A percentile compares a stretch with the other conserved stretches of the same genome.
Conservation (phyloP, 2,329 filamentous ascomycete genomes). For the Neofusicoccum laricinum region DNA sequence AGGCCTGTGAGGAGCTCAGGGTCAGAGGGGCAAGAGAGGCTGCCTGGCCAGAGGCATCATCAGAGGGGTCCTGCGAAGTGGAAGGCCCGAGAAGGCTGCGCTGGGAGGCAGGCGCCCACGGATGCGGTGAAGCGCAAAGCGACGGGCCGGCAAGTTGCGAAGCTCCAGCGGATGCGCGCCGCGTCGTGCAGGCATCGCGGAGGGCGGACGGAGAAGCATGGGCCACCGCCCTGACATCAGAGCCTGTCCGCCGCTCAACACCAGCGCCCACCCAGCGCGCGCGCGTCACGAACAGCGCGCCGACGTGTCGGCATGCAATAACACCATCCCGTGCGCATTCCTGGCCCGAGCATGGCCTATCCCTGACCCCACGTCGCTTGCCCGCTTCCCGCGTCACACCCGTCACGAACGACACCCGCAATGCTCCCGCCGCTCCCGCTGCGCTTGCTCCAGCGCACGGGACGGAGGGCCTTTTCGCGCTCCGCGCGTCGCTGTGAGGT, state of each 20-base stretch:
- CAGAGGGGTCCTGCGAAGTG: background rate
- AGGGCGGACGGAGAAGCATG: background rate
- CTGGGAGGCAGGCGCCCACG: background rate
- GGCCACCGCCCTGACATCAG: conserved; percentile 4
- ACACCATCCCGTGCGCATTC: background rate
- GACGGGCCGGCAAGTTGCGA: conserved; percentile 5
- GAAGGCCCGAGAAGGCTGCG: background rate
- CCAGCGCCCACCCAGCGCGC: background rate
- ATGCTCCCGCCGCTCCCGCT: background rate
- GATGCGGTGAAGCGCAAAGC: conserved; percentile 4
- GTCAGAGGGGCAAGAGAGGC: conserved; percentile 8
- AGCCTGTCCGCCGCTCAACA: background rate
- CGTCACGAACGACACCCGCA: background rate
- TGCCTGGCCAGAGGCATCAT: conserved; percentile 1
- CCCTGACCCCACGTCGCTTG: background rate
- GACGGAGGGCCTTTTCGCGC: conserved; percentile 27
- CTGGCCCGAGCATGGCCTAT: background rate
- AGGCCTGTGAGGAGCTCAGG: conserved; percentile 4
- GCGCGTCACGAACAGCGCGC: no score
- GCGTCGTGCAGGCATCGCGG: background rate
- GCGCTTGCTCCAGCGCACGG: background rate
- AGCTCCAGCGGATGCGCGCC: background rate
- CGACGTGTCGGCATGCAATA: background rate
- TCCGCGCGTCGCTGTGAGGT: conserved; percentile 25
- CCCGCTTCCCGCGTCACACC: background rate